Evolutionary conservation across 768 basidiomycete species (phyloP), one percentile per base, ranked within the genome.

Genomic region (Panaeolus papilionaceus): DNA sequence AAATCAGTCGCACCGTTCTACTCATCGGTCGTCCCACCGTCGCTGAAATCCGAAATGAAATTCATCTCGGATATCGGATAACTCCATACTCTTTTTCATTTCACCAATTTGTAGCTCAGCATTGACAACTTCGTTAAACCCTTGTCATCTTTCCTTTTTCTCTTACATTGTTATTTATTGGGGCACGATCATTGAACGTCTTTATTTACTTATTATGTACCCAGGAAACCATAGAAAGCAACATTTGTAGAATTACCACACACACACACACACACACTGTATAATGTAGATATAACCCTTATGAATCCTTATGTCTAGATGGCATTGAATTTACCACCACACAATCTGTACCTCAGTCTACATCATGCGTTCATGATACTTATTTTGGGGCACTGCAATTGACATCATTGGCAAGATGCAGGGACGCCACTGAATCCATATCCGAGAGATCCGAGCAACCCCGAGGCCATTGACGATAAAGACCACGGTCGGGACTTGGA

Each of bases 1-100:
- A n/a, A 61, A 65, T 64, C 68, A 54, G 10, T 68, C 71, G 23
- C 68, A 68, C 16, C 70, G 69, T 39, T 45, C 54, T 16, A 16
- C 26, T 4, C 68, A 23, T 65, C 75, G 66, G 54, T 58, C 54
- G 6, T 58, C 54, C 14, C 54, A 58, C 28, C 54, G 54, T 58
- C 54, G 54, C 33, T 58, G 54, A 58, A 58, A 28, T 33, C 54
- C 54, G 54, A 58, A 58, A 58, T 58, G 26, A 58, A 33, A 58
- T 58, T 58, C 54, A 58, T 58, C 26, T 58, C 54, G 54, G 54
- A 33, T 58, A 58, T 58, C 54, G 28, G 54, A 12, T 58, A 58
- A 14, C 26, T 37, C 33, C 54, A 33, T 14, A 33, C 28, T 33
- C 54, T 58, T 28, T 58, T 33, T 51, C 20, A 51, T 33, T 28